Percentiles rank a stretch among this genome's conserved stretches.
These are phyloP conservation scores for Penicillium odoratum DNA, from an alignment of 495 filamentous ascomycete genomes.

Conservation along the genomic window DNA sequence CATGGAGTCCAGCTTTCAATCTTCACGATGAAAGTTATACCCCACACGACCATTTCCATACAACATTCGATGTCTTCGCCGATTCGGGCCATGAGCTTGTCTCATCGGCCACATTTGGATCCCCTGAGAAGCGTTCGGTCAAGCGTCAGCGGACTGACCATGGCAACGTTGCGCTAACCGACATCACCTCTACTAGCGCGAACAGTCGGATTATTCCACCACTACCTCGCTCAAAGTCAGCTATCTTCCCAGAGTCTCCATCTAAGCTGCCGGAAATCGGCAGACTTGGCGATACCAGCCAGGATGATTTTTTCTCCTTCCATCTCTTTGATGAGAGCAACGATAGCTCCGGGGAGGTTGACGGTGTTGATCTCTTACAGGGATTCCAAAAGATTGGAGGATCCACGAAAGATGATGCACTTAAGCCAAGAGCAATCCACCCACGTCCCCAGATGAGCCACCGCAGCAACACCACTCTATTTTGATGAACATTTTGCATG, in stretches of 20 bases:
- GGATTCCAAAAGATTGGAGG: conserved; percentile 89
- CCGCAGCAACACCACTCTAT: conserved; percentile 46
- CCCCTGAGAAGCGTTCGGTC: conserved; percentile 72
- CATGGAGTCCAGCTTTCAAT: conserved; percentile 79
- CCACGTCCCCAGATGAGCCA: conserved; percentile 41
- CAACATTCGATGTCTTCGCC: conserved; percentile 71
- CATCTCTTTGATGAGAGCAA: conserved; percentile 57
- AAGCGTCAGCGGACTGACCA: conserved; percentile 61
- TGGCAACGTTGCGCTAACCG: conserved; percentile 56
- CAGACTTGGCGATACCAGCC: conserved; percentile 55
- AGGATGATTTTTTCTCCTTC: conserved; percentile 63
- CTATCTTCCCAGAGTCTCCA: conserved; percentile 49
- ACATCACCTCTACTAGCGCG: conserved; percentile 57
- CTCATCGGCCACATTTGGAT: conserved; percentile 59
- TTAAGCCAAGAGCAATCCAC: conserved; percentile 30
- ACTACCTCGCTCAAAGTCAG: conserved; percentile 39
- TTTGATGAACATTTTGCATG: conserved; percentile 26
- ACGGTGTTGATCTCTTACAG: conserved; percentile 79
- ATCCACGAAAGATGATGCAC: conserved; percentile 32
- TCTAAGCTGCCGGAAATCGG: conserved; percentile 51
- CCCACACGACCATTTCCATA: conserved; percentile 47
- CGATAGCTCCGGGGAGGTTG: conserved; percentile 55
- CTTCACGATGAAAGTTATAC: conserved; percentile 58
- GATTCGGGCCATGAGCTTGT: conserved; percentile 55
- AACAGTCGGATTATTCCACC: conserved; percentile 49